Conservation (phyloP, 2,329 filamentous ascomycete species). For the Didymella arachidicola region DNA sequence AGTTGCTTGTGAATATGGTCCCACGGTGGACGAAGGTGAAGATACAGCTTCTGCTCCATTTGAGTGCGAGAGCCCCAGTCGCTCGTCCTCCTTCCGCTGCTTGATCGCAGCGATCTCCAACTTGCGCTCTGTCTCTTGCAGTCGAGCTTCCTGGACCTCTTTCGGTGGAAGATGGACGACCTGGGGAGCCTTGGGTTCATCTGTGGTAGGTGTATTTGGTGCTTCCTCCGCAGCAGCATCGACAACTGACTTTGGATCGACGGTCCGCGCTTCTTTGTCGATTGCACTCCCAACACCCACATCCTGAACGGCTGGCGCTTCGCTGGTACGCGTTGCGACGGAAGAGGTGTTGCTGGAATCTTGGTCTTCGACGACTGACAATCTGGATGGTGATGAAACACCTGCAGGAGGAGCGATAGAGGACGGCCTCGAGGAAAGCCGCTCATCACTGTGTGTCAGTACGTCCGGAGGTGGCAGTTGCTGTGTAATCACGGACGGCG, state of each 20-base stretch:
- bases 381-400: constrained; percentile 13
- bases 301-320: constrained; percentile 28
- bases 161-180: constrained; percentile 59
- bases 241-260: constrained; percentile 34
- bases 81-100: constrained; percentile 51
- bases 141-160: constrained; percentile 58
- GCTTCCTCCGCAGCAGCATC: constrained; percentile 39
- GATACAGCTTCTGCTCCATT: constrained; percentile 50
- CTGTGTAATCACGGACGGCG: constrained; percentile 42
- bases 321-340: constrained; percentile 16
- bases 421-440: constrained; percentile 18
- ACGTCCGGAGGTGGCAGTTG: constrained; percentile 31
- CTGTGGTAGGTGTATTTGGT: constrained; percentile 1
- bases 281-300: constrained; percentile 4
- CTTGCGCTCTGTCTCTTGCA: constrained; percentile 53
- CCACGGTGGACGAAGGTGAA: constrained; percentile 70
- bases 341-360: constrained; percentile 21
- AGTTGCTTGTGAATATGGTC: constrained; percentile 75
- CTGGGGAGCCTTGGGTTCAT: constrained; percentile 40
- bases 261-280: constrained; percentile 28
- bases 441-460: constrained; percentile 26
- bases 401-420: constrained; percentile 23
- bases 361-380: constrained; percentile 27
- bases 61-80: constrained; percentile 38
- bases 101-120: constrained; percentile 49